Evolutionary conservation across 371 early-diverging fungal species (phyloP).

Genomic region (Mucor racemosus): DNA sequence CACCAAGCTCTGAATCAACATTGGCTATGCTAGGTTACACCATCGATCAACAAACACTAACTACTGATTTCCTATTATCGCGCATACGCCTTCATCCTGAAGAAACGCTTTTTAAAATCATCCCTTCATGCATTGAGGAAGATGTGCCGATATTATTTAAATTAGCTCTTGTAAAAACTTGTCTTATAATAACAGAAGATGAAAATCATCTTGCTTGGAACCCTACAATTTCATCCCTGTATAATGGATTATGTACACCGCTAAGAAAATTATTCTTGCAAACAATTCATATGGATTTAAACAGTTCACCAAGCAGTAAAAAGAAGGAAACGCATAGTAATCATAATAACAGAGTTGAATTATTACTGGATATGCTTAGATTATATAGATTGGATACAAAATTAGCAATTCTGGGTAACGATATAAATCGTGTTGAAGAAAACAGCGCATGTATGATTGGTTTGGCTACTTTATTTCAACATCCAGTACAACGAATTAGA

Average conservation of each 20-base stretch:
- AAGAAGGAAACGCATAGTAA: conserved; percentile 19
- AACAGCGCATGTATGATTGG: conserved; percentile 65
- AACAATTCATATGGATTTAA: conserved; percentile 42
- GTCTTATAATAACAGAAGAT: conserved; percentile 74
- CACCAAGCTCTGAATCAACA: conserved; percentile 42
- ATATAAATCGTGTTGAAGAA: conserved; percentile 55
- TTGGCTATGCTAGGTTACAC: conserved; percentile 46
- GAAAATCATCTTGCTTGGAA: conserved; percentile 76
- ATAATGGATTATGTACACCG: conserved; percentile 65
- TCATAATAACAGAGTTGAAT: conserved; percentile 56
- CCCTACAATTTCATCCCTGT: conserved; percentile 67
- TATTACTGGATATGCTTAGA: conserved; percentile 69
- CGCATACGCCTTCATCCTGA: conserved; percentile 73
- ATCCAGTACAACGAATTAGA: conserved; percentile 64
- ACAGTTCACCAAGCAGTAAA: conserved; percentile 14
- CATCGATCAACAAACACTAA: conserved; percentile 57
- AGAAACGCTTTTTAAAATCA: conserved; percentile 60
- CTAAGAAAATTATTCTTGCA: conserved; percentile 71
- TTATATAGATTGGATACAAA: conserved; percentile 71
- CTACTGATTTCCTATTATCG: conserved; percentile 74
- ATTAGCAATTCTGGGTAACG: conserved; percentile 64
- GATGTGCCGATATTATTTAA: conserved; percentile 68
- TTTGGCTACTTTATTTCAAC: conserved; percentile 66
- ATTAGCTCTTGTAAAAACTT: conserved; percentile 75
- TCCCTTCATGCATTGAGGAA: conserved; percentile 71